Evolutionary conservation across 169 alveolate genomes (phyloP).

Genomic region (Cyclospora cayetanensis): DNA sequence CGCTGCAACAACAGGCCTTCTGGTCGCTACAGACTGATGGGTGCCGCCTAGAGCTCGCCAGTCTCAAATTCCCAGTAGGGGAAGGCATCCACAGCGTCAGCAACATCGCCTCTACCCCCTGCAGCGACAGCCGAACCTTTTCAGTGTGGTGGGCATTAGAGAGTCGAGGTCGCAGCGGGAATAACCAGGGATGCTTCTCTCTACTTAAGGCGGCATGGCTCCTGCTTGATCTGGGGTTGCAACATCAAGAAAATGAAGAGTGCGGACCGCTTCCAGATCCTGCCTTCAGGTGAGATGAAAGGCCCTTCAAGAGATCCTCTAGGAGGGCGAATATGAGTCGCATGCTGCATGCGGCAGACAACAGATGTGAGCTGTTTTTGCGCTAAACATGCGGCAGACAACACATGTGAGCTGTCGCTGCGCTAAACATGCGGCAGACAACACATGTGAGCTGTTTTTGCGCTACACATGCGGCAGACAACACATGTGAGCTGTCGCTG

Average conservation of each 20-base stretch:
- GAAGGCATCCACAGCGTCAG: background rate
- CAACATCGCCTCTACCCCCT: background rate
- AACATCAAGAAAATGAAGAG: conserved; percentile 13
- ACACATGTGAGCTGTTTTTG: no score
- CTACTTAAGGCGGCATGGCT: conserved; percentile 63
- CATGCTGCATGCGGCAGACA: no score
- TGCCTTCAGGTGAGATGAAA: conserved; percentile 43
- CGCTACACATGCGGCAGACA: no score
- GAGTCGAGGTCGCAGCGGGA: conserved; percentile 33
- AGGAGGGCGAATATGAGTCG: no score
- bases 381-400: no score
- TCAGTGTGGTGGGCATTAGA: conserved; percentile 16
- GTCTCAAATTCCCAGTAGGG: conserved; percentile 14
- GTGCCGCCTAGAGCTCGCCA: conserved; percentile 12
- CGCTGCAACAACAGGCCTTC: conserved; percentile 55
- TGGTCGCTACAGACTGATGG: conserved; percentile 34
- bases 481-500: no score
- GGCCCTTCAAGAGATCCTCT: no score
- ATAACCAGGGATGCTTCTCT: conserved; percentile 50
- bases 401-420: no score
- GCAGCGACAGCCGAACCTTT: conserved; percentile 36
- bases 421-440: no score
- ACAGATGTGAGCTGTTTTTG: no score
- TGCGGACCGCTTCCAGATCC: conserved; percentile 18
- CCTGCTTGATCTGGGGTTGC: conserved; percentile 58